These are phyloP conservation scores for Raffaelea albimanens DNA, from an alignment of 2,329 filamentous ascomycete species.

Conservation along the genomic window DNA sequence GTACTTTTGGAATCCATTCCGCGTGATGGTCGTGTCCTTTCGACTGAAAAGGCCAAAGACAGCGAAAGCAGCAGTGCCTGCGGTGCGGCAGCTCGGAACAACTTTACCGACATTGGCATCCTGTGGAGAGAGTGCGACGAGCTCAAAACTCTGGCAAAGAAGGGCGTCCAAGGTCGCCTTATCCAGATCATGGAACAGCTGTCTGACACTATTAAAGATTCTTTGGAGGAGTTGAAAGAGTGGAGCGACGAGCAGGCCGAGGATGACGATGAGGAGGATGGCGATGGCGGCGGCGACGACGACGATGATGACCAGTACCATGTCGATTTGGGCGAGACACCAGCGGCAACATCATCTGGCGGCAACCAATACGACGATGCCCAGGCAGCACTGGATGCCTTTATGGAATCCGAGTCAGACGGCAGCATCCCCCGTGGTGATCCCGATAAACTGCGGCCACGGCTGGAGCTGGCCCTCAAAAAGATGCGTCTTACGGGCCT, in stretches of 20 bases:
- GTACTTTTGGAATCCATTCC: slow-evolving; percentile 52
- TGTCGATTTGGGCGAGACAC: slow-evolving; percentile 34
- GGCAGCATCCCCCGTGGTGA: slow-evolving; percentile 55
- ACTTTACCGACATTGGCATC: slow-evolving; percentile 60
- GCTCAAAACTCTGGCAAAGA: slow-evolving; percentile 50
- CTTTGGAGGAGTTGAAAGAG: slow-evolving; percentile 75
- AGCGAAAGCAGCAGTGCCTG: neutral
- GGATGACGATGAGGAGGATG: slow-evolving; percentile 36
- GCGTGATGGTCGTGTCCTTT: slow-evolving; percentile 43
- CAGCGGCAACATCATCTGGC: slow-evolving; percentile 14
- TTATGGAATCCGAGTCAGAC: slow-evolving; percentile 49
- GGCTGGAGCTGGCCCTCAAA: slow-evolving; percentile 54
- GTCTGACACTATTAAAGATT: slow-evolving; percentile 68
- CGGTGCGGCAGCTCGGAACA: slow-evolving; percentile 15
- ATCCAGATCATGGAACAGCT: slow-evolving; percentile 65
- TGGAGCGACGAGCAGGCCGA: slow-evolving; percentile 68
- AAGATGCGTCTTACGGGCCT: slow-evolving; percentile 58
- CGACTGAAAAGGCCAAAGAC: slow-evolving; percentile 32
- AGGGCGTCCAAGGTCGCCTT: slow-evolving; percentile 63
- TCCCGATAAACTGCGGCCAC: slow-evolving; percentile 52
- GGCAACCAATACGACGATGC: slow-evolving; percentile 9
- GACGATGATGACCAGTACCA: slow-evolving; percentile 27
- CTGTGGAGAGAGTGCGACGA: slow-evolving; percentile 80
- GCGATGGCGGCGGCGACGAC: too few species aligned
- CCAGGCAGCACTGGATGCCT: slow-evolving; percentile 37